Percentiles rank a stretch among this genome's conserved stretches.
Evolutionary conservation across 1,139 yeast genomes (phyloP).

Genomic region (Pneumocystis carinii): DNA sequence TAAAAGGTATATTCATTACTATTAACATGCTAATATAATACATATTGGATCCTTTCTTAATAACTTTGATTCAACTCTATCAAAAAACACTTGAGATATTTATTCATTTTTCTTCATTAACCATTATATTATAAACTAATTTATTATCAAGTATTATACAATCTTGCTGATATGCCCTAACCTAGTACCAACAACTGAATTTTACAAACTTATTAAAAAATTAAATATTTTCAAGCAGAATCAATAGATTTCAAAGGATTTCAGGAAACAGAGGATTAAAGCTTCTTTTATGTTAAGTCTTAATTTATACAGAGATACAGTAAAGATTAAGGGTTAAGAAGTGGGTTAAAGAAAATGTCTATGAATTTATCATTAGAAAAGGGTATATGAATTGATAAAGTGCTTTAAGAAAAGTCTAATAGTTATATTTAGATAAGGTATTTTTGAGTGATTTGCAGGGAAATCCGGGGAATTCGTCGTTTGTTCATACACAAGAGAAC

Average conservation of each 20-base stretch:
- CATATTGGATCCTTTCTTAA: not conserved
- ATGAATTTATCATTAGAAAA: not conserved
- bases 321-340: not conserved
- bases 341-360: not conserved
- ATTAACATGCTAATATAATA: not conserved
- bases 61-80: not conserved
- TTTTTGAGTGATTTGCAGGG: not conserved
- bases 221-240: too few relatives aligned
- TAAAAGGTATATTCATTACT: not conserved
- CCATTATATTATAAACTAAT: too few relatives aligned
- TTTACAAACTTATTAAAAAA: too few relatives aligned
- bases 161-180: too few relatives aligned
- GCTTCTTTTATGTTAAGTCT: not conserved
- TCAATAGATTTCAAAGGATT: too few relatives aligned
- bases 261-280: too few relatives aligned
- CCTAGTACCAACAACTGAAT: too few relatives aligned
- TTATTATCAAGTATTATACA: too few relatives aligned
- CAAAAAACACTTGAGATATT: too few relatives aligned
- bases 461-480: not conserved
- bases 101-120: too few relatives aligned
- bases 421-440: not conserved
- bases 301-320: not conserved
- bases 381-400: not conserved
- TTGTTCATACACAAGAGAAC: not conserved
- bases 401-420: not conserved